A percentile compares a stretch with the other conserved stretches of the same genome.
Conservation (phyloP, 129 eudicot genomes). For the Helichrysum umbraculigerum region DNA sequence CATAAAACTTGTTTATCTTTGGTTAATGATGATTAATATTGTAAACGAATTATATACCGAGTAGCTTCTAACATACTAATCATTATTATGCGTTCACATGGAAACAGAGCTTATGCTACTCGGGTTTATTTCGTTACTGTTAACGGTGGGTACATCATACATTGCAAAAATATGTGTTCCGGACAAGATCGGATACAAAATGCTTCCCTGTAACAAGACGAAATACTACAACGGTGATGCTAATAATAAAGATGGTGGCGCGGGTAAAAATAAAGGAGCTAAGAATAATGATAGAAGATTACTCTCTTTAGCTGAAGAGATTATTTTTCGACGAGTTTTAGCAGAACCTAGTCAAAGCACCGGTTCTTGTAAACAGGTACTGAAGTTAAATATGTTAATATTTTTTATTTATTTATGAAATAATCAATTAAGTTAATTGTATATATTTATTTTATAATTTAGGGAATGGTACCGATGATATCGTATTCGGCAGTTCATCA, state of each 20-base stretch:
- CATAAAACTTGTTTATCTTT: too few species aligned
- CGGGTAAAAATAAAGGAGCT: background rate
- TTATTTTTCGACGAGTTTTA: conserved; percentile 49
- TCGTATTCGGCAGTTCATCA: conserved; percentile 68
- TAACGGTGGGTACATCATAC: conserved; percentile 57
- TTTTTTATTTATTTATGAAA: too few species aligned
- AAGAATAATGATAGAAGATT: conserved; percentile 34
- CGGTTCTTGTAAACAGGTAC: conserved; percentile 18
- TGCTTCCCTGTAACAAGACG: conserved; percentile 53
- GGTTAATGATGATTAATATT: background rate
- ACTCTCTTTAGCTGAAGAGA: conserved; percentile 46
- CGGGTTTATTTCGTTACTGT: conserved; percentile 65
- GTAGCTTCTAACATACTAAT: background rate
- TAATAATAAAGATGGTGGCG: background rate
- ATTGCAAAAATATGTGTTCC: conserved; percentile 65
- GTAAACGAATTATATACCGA: background rate
- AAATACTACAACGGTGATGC: background rate
- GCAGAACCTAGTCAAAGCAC: conserved; percentile 26
- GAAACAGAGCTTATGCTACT: conserved; percentile 65
- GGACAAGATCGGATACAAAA: conserved; percentile 41
- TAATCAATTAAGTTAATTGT: background rate
- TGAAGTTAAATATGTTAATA: background rate
- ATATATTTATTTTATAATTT: background rate
- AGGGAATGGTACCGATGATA: conserved; percentile 66
- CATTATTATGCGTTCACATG: background rate